These are phyloP conservation scores for Massarina eburnea DNA, from an alignment of 2,329 filamentous ascomycete genomes.

Conservation along the genomic window DNA sequence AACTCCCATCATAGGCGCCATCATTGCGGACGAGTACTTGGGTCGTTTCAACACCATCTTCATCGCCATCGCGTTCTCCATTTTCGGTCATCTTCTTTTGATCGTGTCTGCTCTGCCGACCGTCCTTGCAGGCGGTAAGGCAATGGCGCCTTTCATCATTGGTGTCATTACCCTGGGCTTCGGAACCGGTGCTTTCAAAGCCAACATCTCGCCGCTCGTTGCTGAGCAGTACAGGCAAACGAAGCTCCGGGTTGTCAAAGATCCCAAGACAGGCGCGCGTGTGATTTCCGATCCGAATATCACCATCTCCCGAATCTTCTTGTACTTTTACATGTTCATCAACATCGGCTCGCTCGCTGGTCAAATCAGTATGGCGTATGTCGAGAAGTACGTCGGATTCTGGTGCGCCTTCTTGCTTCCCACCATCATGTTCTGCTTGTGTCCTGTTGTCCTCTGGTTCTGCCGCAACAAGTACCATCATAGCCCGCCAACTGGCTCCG, in stretches of 20 bases:
- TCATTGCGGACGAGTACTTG: constrained; percentile 60
- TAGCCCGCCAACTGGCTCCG: constrained; percentile 69
- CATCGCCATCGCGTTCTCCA: constrained; percentile 48
- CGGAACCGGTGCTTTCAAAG: constrained; percentile 52
- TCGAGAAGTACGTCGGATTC: constrained; percentile 75
- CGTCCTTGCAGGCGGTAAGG: constrained; percentile 43
- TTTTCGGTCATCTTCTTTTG: constrained; percentile 58
- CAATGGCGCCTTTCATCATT: constrained; percentile 56
- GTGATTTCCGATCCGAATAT: constrained; percentile 71
- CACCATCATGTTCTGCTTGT: constrained; percentile 64
- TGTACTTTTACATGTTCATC: constrained; percentile 35
- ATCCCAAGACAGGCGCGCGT: constrained; percentile 60
- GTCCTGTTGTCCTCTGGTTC: constrained; percentile 62
- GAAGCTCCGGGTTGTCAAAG: constrained; percentile 58
- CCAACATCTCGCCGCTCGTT: constrained; percentile 61
- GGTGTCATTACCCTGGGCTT: constrained; percentile 52
- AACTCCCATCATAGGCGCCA: constrained; percentile 54
- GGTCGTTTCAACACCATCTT: constrained; percentile 66
- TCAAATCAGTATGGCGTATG: constrained; percentile 70
- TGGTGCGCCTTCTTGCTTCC: constrained; percentile 72
- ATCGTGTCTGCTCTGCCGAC: constrained; percentile 57
- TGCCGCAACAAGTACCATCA: constrained; percentile 64
- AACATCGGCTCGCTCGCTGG: constrained; percentile 60
- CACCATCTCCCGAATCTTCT: constrained; percentile 66
- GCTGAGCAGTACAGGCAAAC: constrained; percentile 69